Evolutionary conservation across 75 land plant species (phyloP).

Genomic region (Sequoiadendron giganteum): DNA sequence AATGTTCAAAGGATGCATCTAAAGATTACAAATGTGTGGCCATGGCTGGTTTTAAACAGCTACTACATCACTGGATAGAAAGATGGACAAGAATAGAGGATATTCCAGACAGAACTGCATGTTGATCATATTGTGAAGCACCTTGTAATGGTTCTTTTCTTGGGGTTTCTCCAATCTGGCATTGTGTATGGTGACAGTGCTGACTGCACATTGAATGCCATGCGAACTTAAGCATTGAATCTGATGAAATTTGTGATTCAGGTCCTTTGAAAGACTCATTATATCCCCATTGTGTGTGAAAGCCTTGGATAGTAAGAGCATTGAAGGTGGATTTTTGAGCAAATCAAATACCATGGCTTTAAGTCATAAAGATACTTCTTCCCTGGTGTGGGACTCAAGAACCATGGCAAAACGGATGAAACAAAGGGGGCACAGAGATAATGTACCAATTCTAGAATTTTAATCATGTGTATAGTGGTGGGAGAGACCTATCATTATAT

Average conservation of each 20-base stretch:
- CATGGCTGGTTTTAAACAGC: slow-evolving; percentile 56
- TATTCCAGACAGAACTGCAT: slow-evolving; percentile 63
- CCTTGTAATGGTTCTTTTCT: slow-evolving; percentile 81
- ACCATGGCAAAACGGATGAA: no score
- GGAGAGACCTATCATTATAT: no score
- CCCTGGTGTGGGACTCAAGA: not conserved
- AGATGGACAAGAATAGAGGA: slow-evolving; percentile 78
- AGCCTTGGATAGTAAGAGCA: slow-evolving; percentile 28
- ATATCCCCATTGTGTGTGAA: slow-evolving; percentile 84
- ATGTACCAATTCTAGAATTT: no score
- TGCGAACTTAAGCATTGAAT: slow-evolving; percentile 45
- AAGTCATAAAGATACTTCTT: slow-evolving; percentile 22
- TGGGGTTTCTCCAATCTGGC: slow-evolving; percentile 80
- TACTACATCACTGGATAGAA: slow-evolving; percentile 86
- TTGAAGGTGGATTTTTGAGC: slow-evolving; percentile 54
- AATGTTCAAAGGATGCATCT: slow-evolving; percentile 61
- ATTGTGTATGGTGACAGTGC: slow-evolving; percentile 90
- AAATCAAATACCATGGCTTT: not conserved
- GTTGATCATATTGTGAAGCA: slow-evolving; percentile 83
- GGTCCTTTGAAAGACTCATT: slow-evolving; percentile 77
- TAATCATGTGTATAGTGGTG: no score
- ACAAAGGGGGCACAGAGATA: no score
- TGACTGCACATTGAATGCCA: slow-evolving; percentile 89
- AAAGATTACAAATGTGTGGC: slow-evolving; percentile 90
- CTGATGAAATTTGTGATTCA: slow-evolving; percentile 82